A percentile compares a stretch with the other conserved stretches of the same genome.
Conservation (phyloP, 257 asterid species). For the Voacanga thouarsii region DNA sequence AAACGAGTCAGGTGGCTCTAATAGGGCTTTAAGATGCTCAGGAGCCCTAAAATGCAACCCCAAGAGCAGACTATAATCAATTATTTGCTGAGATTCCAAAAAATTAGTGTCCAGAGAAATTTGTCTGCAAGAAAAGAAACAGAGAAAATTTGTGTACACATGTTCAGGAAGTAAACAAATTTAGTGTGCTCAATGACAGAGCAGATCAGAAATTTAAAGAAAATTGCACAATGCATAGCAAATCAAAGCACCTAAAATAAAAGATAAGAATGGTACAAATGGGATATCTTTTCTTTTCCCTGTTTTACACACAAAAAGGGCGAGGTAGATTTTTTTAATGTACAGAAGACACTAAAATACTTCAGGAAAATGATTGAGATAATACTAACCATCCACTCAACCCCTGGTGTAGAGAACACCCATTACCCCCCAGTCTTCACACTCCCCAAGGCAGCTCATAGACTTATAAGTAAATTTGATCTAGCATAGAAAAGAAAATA, state of each 20-base stretch:
- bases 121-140: constrained; percentile 51
- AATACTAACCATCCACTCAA: not conserved
- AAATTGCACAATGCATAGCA: not conserved
- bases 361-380: not conserved
- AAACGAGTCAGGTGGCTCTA: constrained; percentile 59
- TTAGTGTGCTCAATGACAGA: not conserved
- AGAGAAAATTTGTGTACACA: constrained; percentile 9
- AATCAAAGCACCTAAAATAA: not conserved
- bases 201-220: not conserved
- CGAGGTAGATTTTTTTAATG: not conserved
- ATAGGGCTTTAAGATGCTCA: constrained; percentile 63
- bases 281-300: not conserved
- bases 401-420: not conserved
- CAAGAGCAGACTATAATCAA: constrained; percentile 90
- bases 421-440: not conserved
- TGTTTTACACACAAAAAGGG: not conserved
- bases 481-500: not conserved
- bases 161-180: not conserved
- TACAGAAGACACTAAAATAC: not conserved
- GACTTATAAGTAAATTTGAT: not conserved
- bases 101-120: constrained; percentile 67
- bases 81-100: constrained; percentile 79
- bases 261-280: not conserved
- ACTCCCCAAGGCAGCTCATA: not conserved
- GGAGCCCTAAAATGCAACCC: constrained; percentile 98